Conservation (phyloP, 306 rosid genomes). For the Begonia fuchsioides region DNA sequence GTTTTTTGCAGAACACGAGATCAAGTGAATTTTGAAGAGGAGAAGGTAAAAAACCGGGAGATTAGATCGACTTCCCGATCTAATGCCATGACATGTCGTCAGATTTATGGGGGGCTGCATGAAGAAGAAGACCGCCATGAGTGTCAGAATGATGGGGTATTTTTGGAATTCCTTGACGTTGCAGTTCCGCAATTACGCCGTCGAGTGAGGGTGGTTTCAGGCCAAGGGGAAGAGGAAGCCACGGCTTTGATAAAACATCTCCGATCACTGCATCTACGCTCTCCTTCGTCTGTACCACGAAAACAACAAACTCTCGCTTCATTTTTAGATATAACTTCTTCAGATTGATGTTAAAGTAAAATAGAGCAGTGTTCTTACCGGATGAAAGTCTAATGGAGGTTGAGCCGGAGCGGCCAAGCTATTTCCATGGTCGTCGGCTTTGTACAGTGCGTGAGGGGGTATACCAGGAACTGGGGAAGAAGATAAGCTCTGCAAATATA, state of each 20-base stretch:
- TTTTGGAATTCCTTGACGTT: slow-evolving; percentile 60
- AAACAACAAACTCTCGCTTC: neutral
- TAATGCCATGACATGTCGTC: too few relatives aligned
- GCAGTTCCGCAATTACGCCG: slow-evolving; percentile 54
- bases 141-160: slow-evolving; percentile 37
- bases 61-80: too few relatives aligned
- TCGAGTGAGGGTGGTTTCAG: slow-evolving; percentile 59
- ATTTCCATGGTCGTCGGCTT: slow-evolving; percentile 13
- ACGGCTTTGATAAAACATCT: slow-evolving; percentile 66
- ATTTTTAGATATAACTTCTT: too few relatives aligned
- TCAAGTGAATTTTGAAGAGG: too few relatives aligned
- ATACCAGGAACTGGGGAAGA: slow-evolving; percentile 35
- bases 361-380: slow-evolving; percentile 20
- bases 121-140: too few relatives aligned
- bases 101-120: too few relatives aligned
- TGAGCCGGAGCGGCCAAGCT: neutral
- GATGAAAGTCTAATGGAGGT: slow-evolving; percentile 36
- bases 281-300: slow-evolving; percentile 56
- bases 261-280: slow-evolving; percentile 71
- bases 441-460: slow-evolving; percentile 43
- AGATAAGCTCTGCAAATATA: slow-evolving; percentile 32
- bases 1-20: too few relatives aligned
- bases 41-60: too few relatives aligned
- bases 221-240: slow-evolving; percentile 79
- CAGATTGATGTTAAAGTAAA: too few relatives aligned